A percentile compares a stretch with the other conserved stretches of the same genome.
phyloP scores from a whole-genome alignment of 2,329 filamentous ascomycete genomes.

The Tolypocladium album region DNA sequence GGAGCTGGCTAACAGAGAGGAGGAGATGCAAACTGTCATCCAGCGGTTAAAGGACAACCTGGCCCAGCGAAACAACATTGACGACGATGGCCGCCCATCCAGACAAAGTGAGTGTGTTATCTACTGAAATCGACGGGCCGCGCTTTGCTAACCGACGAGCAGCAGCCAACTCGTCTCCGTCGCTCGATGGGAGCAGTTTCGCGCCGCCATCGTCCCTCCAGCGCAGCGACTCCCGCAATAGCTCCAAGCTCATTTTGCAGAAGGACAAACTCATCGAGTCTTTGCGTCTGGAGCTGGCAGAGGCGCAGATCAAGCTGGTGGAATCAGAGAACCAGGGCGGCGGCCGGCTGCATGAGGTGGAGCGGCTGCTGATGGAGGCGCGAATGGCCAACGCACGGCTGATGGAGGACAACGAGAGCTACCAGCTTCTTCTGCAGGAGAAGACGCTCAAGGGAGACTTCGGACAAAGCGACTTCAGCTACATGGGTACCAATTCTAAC shows the following conservation, averaged over 20 bases:
- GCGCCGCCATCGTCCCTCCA: slow-evolving; percentile 76
- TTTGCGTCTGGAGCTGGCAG: slow-evolving; percentile 81
- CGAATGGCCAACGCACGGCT: slow-evolving; percentile 92
- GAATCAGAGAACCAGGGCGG: slow-evolving; percentile 91
- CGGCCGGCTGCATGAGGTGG: slow-evolving; percentile 78
- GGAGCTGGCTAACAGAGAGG: slow-evolving; percentile 70
- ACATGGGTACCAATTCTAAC: slow-evolving; percentile 46
- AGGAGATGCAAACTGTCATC: slow-evolving; percentile 84
- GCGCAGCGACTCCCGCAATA: slow-evolving; percentile 80
- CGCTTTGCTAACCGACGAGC: slow-evolving; percentile 9
- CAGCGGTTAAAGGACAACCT: slow-evolving; percentile 85
- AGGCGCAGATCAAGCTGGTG: slow-evolving; percentile 89
- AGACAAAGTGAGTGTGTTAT: slow-evolving; percentile 39
- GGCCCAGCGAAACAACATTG: slow-evolving; percentile 56
- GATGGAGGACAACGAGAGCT: slow-evolving; percentile 98
- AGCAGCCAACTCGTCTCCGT: slow-evolving; percentile 49
- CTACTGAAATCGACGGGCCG: background rate
- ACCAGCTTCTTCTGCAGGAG: slow-evolving; percentile 87
- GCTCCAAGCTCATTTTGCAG: slow-evolving; percentile 80
- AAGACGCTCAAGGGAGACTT: slow-evolving; percentile 95
- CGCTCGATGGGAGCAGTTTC: slow-evolving; percentile 67
- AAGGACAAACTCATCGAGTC: slow-evolving; percentile 96
- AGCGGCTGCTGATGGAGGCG: slow-evolving; percentile 79
- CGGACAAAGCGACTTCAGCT: slow-evolving; percentile 70
- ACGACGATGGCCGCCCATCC: slow-evolving; percentile 47